Percentiles rank a stretch among this genome's conserved stretches.
Evolutionary conservation across 345 rosid genomes (phyloP).

Genomic region (Rhizophora apiculata): DNA sequence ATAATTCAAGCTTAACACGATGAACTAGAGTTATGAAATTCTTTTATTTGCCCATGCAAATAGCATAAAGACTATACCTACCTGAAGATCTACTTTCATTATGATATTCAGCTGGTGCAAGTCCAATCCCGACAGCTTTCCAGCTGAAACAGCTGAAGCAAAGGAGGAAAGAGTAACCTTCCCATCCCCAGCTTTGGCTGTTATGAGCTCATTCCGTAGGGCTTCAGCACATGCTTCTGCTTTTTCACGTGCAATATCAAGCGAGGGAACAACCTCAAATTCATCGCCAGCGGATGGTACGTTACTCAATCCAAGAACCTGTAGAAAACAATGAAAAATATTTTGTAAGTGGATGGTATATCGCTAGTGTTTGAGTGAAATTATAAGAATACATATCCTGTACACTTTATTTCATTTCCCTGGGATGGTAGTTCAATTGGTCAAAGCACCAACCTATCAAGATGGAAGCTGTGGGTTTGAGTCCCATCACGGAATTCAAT

Average conservation of each 20-base stretch:
- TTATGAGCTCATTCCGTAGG: slow-evolving; percentile 73
- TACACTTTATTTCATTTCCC: too few relatives aligned
- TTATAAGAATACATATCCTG: too few relatives aligned
- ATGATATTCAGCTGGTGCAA: slow-evolving; percentile 92
- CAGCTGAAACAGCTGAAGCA: slow-evolving; percentile 83
- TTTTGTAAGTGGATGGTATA: slow-evolving; percentile 6
- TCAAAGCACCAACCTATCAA: too few relatives aligned
- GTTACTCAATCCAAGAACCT: slow-evolving; percentile 86
- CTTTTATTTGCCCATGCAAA: not conserved
- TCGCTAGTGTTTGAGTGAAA: too few relatives aligned
- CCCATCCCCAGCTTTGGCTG: slow-evolving; percentile 95
- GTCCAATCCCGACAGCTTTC: slow-evolving; percentile 82
- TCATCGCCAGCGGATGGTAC: slow-evolving; percentile 94
- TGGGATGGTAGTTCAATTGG: too few relatives aligned
- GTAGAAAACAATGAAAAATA: slow-evolving; percentile 21
- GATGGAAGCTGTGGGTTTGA: too few relatives aligned
- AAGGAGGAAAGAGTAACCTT: slow-evolving; percentile 92
- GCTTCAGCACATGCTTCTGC: slow-evolving; percentile 71
- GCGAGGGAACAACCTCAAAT: slow-evolving; percentile 77
- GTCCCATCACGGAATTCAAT: too few relatives aligned
- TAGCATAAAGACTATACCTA: slow-evolving; percentile 23
- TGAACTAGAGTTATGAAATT: not conserved
- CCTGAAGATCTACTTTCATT: slow-evolving; percentile 96
- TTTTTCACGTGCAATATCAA: slow-evolving; percentile 83
- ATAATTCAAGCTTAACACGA: slow-evolving; percentile 6